phyloP scores from a whole-genome alignment of 371 early-diverging fungal genomes.

The Actinomortierella ambigua region DNA sequence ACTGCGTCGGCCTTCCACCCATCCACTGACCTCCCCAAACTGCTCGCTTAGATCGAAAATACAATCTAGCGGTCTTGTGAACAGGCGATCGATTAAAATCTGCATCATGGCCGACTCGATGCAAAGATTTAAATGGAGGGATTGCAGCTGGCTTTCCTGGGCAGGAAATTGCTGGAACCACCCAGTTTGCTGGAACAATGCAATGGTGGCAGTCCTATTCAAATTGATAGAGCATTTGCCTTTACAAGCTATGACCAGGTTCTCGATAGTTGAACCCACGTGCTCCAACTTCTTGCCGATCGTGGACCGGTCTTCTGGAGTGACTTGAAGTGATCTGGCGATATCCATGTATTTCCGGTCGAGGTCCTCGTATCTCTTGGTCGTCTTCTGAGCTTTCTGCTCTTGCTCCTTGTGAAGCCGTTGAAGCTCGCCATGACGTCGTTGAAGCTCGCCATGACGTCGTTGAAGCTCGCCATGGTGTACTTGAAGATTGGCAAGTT shows the following conservation, averaged over 20 bases:
- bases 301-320: slow-evolving; percentile 16
- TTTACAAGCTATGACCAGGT: slow-evolving; percentile 12
- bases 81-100: slow-evolving; percentile 2
- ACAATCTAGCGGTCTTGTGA: slow-evolving; percentile 15
- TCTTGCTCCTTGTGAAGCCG: too few species aligned
- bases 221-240: slow-evolving; percentile 13
- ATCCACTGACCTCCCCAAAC: slow-evolving; percentile 4
- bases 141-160: background rate
- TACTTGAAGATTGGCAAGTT: too few species aligned
- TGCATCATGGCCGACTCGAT: slow-evolving; percentile 20
- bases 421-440: too few species aligned
- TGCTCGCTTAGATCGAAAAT: slow-evolving; percentile 11
- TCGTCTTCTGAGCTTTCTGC: too few species aligned
- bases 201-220: slow-evolving; percentile 15
- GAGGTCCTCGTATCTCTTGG: slow-evolving; percentile 10
- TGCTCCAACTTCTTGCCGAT: slow-evolving; percentile 7
- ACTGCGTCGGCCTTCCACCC: slow-evolving; percentile 11
- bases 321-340: slow-evolving; percentile 14
- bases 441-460: too few species aligned
- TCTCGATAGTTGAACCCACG: slow-evolving; percentile 16
- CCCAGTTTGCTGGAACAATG: slow-evolving; percentile 3
- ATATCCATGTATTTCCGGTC: slow-evolving; percentile 22
- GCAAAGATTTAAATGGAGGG: slow-evolving; percentile 12
- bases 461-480: too few species aligned
- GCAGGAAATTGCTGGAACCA: slow-evolving; percentile 6